These are phyloP conservation scores for Endotrypanum monterogeii DNA, from an alignment of 208 protist genomes.

Conservation along the genomic window DNA sequence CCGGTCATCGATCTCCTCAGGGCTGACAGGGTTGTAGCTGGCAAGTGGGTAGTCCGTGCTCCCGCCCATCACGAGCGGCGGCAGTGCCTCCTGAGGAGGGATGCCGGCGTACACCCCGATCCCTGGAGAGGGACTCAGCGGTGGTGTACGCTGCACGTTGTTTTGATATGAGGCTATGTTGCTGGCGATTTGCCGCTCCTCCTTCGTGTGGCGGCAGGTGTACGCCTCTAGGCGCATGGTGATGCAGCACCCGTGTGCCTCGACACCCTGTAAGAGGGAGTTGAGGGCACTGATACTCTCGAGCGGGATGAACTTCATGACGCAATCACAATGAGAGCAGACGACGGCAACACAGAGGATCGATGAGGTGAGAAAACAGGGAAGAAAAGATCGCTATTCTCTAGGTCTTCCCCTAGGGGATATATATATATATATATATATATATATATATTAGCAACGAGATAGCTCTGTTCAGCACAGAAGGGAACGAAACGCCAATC, in stretches of 20 bases:
- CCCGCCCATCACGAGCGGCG: slow-evolving; percentile 20
- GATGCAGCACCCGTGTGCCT: slow-evolving; percentile 69
- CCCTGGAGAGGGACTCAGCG: slow-evolving; percentile 28
- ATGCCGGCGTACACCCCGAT: slow-evolving; percentile 11
- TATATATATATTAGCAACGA: no score
- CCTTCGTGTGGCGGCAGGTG: slow-evolving; percentile 75
- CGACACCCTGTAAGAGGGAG: slow-evolving; percentile 66
- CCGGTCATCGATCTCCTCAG: slow-evolving; percentile 60
- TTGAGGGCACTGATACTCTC: slow-evolving; percentile 77
- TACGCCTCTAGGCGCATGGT: slow-evolving; percentile 74
- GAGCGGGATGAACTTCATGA: slow-evolving; percentile 81
- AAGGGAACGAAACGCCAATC: no score
- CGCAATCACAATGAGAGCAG: no score
- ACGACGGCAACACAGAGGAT: neutral
- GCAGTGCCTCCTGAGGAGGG: slow-evolving; percentile 32
- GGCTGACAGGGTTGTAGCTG: slow-evolving; percentile 21
- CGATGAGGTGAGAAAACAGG: neutral
- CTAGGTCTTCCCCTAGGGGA: no score
- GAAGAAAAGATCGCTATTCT: no score
- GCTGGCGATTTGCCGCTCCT: slow-evolving; percentile 57
- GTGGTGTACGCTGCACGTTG: slow-evolving; percentile 54
- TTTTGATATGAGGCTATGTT: slow-evolving; percentile 57
- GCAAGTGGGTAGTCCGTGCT: neutral
- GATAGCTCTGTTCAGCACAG: no score
- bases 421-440: no score